Evolutionary conservation across 805 yeast genomes (phyloP).

Genomic region (Jamesozyma jinghongensis): DNA sequence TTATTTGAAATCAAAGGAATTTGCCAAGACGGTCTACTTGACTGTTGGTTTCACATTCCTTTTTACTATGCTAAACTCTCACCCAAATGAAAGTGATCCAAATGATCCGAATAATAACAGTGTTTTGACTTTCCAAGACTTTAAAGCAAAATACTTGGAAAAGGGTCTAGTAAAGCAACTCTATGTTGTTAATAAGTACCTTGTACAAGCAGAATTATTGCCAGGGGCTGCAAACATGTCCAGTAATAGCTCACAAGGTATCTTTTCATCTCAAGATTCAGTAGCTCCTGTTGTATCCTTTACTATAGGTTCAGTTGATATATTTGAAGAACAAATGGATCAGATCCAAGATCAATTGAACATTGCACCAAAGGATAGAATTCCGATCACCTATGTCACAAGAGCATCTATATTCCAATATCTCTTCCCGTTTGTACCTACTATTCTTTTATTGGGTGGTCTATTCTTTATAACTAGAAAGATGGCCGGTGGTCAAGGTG

Average conservation of each 20-base stretch:
- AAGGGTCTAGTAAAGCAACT: constrained; percentile 69
- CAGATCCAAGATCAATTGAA: constrained; percentile 59
- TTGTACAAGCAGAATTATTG: constrained; percentile 60
- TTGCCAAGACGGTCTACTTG: constrained; percentile 32
- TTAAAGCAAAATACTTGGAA: constrained; percentile 68
- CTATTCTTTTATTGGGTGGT: constrained; percentile 73
- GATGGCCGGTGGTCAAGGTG: constrained; percentile 32
- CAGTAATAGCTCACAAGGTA: background rate
- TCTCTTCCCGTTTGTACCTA: constrained; percentile 67
- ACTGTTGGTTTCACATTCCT: constrained; percentile 33
- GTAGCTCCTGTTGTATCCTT: constrained; percentile 44
- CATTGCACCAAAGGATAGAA: constrained; percentile 58
- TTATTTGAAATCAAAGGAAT: constrained; percentile 37
- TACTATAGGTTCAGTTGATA: constrained; percentile 81
- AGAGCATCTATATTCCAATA: constrained; percentile 56
- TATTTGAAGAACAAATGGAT: constrained; percentile 76
- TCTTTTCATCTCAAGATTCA: background rate
- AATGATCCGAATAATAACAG: constrained; percentile 12
- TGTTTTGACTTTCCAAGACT: constrained; percentile 64
- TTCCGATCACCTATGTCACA: constrained; percentile 70
- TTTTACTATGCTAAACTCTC: constrained; percentile 28
- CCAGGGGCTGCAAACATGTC: constrained; percentile 26
- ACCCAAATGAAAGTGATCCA: constrained; percentile 13
- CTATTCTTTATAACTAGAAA: constrained; percentile 39
- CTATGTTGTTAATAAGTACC: constrained; percentile 60